Conservation (phyloP, 2,329 filamentous ascomycete genomes). For the Shiraia bambusicola region DNA sequence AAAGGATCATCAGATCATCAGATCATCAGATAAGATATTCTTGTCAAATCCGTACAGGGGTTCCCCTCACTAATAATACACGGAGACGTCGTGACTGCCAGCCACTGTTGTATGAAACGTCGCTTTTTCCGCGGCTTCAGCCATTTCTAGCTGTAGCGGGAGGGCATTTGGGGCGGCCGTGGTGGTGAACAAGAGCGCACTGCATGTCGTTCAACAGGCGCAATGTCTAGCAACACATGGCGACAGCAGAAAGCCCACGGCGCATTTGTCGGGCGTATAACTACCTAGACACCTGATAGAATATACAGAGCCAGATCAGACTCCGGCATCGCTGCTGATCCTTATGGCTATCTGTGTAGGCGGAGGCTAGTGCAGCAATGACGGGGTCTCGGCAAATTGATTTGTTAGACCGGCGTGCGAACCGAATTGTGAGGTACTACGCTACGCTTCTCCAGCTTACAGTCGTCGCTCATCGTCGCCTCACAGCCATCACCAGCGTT, state of each 20-base stretch:
- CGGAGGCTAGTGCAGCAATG: constrained; percentile 6
- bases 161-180: neutral
- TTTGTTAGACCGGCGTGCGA: too few relatives aligned
- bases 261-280: neutral
- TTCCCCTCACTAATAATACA: constrained; percentile 16
- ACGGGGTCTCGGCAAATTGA: constrained; percentile 24
- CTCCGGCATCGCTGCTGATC: constrained; percentile 21
- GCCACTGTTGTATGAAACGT: constrained; percentile 15
- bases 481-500: constrained; percentile 15
- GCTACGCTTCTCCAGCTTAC: constrained; percentile 17
- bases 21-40: constrained; percentile 35
- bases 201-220: too few relatives aligned
- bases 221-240: too few relatives aligned
- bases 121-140: constrained; percentile 11
- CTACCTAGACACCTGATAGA: too few relatives aligned
- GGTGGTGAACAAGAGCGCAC: neutral
- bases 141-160: neutral
- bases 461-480: constrained; percentile 12
- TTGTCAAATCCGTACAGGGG: constrained; percentile 9
- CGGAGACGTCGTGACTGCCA: constrained; percentile 2
- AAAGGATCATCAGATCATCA: constrained; percentile 2
- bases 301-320: neutral
- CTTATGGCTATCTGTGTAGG: neutral
- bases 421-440: too few relatives aligned
- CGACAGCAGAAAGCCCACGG: neutral